Evolutionary conservation across 257 asterid species (phyloP), one percentile per base, ranked within the genome.

Genomic region (Solanum bulbocastanum): DNA sequence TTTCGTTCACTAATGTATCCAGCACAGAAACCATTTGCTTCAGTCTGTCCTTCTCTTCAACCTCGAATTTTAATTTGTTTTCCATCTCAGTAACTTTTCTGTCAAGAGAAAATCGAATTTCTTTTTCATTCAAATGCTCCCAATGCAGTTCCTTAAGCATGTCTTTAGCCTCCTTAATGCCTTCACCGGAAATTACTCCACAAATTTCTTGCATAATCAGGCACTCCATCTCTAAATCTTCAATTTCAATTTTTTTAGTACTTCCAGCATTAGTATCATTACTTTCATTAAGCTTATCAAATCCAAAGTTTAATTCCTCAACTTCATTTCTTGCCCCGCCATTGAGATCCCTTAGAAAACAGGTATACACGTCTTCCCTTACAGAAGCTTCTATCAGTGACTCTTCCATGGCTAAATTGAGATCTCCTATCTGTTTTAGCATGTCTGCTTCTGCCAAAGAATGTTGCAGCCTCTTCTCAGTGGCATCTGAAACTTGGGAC

Each of bases 371-470:
- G 71, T 90, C 98, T 90, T 94, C 94, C 73, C 20, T 65, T 14
- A 94, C 89, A 60, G 90, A 91, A 92, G 91, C 90, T 91, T 92
- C 94, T 33, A 91, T 86, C 68, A 10, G 44, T 83, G 91, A 92
- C 90, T 92, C 96, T 87, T 93, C 93, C 87, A 75, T 74, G 72
- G 87, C 89, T 86, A 91, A 91, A 71, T 89, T 90, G 87, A 93
- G 94, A 89, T 90, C 90, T 73, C 87, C 91, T 58, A 91, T 88
- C 86, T 84, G 92, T 87, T 89, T 93, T 87, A 84, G 83, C 94
- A 89, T 87, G 87, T 89, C 90, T 90, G 91, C 91, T 92, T 95
- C 98, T 86, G 90, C 89, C 83, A 88, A 88, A 66, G 97, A 93
- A 83, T 88, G 91, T 87, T 92, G 92, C 93, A 91, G 83, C 84